phyloP scores from a whole-genome alignment of 208 protist species.

The Naegleria fowleri region DNA sequence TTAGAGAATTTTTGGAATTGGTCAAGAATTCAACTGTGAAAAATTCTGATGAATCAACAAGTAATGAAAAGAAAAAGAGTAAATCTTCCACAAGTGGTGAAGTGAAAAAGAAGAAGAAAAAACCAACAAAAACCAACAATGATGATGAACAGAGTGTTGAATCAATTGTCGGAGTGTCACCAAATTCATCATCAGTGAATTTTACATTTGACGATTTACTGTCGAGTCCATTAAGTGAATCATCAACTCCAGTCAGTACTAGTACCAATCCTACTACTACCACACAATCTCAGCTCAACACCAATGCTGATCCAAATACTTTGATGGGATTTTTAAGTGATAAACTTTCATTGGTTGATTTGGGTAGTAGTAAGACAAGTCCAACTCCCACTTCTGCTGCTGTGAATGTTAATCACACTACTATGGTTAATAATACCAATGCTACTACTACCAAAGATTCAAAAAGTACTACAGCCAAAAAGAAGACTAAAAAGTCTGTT shows the following conservation, averaged over 20 bases:
- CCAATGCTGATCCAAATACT: background rate
- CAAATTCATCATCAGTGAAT: background rate
- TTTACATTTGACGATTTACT: background rate
- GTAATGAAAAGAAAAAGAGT: background rate
- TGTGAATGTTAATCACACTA: no score
- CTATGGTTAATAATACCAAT: background rate
- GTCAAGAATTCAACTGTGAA: background rate
- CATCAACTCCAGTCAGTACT: no score
- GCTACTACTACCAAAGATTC: background rate
- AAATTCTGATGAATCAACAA: background rate
- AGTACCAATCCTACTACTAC: no score
- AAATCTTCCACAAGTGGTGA: background rate
- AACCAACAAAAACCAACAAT: background rate
- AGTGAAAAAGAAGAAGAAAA: background rate
- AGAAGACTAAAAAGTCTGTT: background rate
- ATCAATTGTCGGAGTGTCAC: background rate
- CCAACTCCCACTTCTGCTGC: background rate
- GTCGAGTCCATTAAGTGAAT: background rate
- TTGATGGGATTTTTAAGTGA: background rate
- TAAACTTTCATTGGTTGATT: background rate
- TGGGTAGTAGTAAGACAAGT: background rate
- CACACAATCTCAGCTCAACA: background rate
- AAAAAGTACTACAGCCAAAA: background rate
- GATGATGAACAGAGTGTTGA: background rate
- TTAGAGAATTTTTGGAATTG: background rate